phyloP scores from a whole-genome alignment of 495 filamentous ascomycete species.

The Letharia columbiana region DNA sequence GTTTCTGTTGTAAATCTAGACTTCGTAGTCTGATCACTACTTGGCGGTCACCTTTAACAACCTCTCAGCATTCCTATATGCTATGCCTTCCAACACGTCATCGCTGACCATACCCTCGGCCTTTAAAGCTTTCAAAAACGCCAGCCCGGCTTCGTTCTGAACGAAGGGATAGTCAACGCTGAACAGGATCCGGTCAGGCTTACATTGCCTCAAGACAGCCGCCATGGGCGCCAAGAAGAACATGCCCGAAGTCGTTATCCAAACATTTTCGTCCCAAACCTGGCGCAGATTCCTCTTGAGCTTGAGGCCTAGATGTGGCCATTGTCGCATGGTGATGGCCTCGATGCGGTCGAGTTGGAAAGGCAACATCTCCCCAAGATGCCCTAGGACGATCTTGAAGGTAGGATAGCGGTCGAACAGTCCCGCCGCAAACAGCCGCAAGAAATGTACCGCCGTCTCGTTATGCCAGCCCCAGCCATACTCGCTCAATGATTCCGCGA shows the following conservation, averaged over 20 bases:
- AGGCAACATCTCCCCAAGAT: slow-evolving; percentile 41
- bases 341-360: slow-evolving; percentile 35
- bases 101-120: no score
- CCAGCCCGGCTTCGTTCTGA: not conserved
- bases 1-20: no score
- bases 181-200: slow-evolving; percentile 1
- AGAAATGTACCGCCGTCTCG: slow-evolving; percentile 13
- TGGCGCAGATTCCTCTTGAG: not conserved
- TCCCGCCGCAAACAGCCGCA: slow-evolving; percentile 16
- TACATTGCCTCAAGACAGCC: not conserved
- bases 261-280: not conserved
- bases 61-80: no score
- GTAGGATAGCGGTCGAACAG: slow-evolving; percentile 22
- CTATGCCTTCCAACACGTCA: no score
- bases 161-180: not conserved
- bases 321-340: slow-evolving; percentile 16
- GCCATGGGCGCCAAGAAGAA: not conserved
- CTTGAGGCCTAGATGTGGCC: slow-evolving; percentile 6
- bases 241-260: not conserved
- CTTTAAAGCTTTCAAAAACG: not conserved
- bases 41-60: no score
- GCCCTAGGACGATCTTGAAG: slow-evolving; percentile 28
- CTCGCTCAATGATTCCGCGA: not conserved
- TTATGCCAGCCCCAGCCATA: slow-evolving; percentile 22
- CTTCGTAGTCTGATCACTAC: no score